phyloP scores from a whole-genome alignment of 2,329 filamentous ascomycete species.

The Paecilomyces dactylethromorphus region DNA sequence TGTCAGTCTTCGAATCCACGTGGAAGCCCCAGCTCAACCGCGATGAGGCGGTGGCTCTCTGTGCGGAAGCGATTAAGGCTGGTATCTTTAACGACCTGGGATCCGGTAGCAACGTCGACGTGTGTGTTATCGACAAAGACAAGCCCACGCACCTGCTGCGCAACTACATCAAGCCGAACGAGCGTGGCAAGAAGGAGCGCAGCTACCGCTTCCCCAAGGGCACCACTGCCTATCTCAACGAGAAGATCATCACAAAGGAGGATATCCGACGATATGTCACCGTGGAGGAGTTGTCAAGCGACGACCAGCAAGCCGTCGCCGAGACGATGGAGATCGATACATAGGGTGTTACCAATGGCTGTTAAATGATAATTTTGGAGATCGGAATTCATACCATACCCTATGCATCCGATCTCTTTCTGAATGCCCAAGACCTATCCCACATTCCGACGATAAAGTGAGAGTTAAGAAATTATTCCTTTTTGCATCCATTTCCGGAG shows the following conservation, averaged over 20 bases:
- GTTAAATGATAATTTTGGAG: neutral
- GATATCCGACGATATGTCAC: slow-evolving; percentile 92
- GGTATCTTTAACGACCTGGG: slow-evolving; percentile 99
- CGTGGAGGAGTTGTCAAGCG: slow-evolving; percentile 73
- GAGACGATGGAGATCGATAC: slow-evolving; percentile 62
- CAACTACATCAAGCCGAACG: slow-evolving; percentile 90
- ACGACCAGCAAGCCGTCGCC: slow-evolving; percentile 49
- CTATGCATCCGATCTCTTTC: neutral
- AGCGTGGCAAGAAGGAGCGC: slow-evolving; percentile 82
- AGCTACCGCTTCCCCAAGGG: slow-evolving; percentile 87
- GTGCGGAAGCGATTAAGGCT: slow-evolving; percentile 80
- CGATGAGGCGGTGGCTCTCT: slow-evolving; percentile 76
- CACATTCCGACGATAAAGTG: neutral
- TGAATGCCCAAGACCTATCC: neutral
- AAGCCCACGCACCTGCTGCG: slow-evolving; percentile 83
- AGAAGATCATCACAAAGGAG: slow-evolving; percentile 91
- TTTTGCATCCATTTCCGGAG: neutral
- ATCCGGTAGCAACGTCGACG: slow-evolving; percentile 94
- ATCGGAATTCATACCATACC: neutral
- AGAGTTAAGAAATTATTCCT: neutral
- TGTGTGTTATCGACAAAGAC: slow-evolving; percentile 89
- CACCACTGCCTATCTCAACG: slow-evolving; percentile 91
- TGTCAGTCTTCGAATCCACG: slow-evolving; percentile 95
- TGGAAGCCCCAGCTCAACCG: slow-evolving; percentile 76
- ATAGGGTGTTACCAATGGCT: slow-evolving; percentile 11